Percentiles rank a stretch among this genome's conserved stretches.
Conservation (phyloP, 2,329 filamentous ascomycete genomes). For the Apiospora hydei region DNA sequence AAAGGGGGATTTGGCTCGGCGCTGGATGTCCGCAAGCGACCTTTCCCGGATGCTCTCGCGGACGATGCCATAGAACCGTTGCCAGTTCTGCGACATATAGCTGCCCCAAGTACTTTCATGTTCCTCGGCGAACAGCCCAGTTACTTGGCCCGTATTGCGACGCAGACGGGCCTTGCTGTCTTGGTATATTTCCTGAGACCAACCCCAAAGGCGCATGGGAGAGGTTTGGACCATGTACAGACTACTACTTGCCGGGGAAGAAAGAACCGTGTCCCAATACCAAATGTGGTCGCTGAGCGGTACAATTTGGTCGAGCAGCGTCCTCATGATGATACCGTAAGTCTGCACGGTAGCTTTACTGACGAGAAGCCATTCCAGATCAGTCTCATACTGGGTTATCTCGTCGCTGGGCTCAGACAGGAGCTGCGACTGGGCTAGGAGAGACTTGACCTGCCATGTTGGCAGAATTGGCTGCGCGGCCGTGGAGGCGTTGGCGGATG, state of each 20-base stretch:
- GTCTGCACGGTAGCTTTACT: constrained; percentile 93
- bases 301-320: constrained; percentile 82
- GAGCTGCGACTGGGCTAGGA: constrained; percentile 70
- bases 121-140: constrained; percentile 39
- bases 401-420: constrained; percentile 45
- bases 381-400: constrained; percentile 67
- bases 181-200: constrained; percentile 72
- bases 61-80: constrained; percentile 81
- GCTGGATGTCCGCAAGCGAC: constrained; percentile 74
- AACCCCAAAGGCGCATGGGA: constrained; percentile 76
- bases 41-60: constrained; percentile 76
- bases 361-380: constrained; percentile 89
- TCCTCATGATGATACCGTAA: constrained; percentile 81
- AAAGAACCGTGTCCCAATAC: constrained; percentile 93
- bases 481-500: constrained; percentile 56
- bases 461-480: constrained; percentile 69
- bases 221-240: constrained; percentile 88
- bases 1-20: constrained; percentile 78
- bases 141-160: constrained; percentile 34
- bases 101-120: constrained; percentile 34
- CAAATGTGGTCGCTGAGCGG: constrained; percentile 86
- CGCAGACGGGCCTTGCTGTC: constrained; percentile 60
- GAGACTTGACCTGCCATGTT: constrained; percentile 62
- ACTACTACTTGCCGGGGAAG: constrained; percentile 78
- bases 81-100: constrained; percentile 62